Evolutionary conservation across 1,284 basidiomycete genomes (phyloP), one percentile per base, ranked within the genome.

Genomic region (Puccinia hordei): DNA sequence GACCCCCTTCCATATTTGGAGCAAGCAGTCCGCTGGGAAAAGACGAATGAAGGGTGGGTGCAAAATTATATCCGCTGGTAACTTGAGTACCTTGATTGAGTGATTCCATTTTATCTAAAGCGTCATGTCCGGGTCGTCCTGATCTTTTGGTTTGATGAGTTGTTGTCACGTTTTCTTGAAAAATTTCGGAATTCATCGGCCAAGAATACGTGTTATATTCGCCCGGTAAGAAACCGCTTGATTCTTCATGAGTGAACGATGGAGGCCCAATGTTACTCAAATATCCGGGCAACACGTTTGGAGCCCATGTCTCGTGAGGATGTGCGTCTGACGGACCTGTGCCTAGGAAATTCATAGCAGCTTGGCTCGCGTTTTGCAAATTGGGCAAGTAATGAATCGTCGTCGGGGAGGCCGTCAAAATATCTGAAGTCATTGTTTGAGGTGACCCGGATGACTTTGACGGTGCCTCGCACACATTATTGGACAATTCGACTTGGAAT

Each of bases 401-500:
- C 33, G 22, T 55, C 27, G 69, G 69, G 5, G 69, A 72, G 33
- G 24, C 49, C 12, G 22, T 33, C 24, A 51, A 13, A 53, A 55
- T n/a, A 3, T 72, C 69, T 1, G 51, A 53, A 51, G 27, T 55
- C 33, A 33, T 46, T 6, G 44, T 72, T 13, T n/a, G 69, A 9
- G 69, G 69, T 30, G 69, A 72, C 8, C 51, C 51, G 30, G 51
- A 72, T 38, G 69, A 72, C 69, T 72, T 72, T 17, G 69, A 55
- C 10, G 69, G 49, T 22, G 30, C 27, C 19, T 55, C 69, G 51
- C 19, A 53, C 9, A 19, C 27, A 38, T 44, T 61, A 33, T 73
- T 73, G 22, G 53, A 46, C 55, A 74, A 53, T 44, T 74, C 55
- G 41, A 74, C 72, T 22, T 61, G 41, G 72, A 74, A 74, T 3